Evolutionary conservation across 2,329 filamentous ascomycete genomes (phyloP).

Genomic region (Colletotrichum spaethianum): DNA sequence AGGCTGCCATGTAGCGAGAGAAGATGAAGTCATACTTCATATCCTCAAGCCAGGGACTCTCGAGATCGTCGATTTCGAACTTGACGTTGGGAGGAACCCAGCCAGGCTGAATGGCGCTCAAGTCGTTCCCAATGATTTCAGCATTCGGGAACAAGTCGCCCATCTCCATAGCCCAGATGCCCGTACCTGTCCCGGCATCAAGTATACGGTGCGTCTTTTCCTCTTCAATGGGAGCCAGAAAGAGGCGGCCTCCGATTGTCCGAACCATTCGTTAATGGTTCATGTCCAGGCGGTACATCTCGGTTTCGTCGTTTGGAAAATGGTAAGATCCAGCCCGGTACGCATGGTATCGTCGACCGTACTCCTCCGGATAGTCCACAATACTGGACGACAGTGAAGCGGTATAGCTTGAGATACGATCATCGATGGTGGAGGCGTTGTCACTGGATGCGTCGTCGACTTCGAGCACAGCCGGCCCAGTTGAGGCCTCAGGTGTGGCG

Average conservation of each 20-base stretch:
- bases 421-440: not conserved
- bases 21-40: slow-evolving; percentile 22
- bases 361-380: slow-evolving; percentile 10
- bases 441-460: not conserved
- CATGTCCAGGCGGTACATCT: slow-evolving; percentile 57
- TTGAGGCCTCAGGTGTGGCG: not conserved
- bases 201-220: slow-evolving; percentile 34
- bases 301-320: slow-evolving; percentile 55
- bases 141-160: slow-evolving; percentile 72
- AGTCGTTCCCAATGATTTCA: slow-evolving; percentile 73
- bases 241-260: not conserved
- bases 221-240: not conserved
- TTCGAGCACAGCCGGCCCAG: not conserved
- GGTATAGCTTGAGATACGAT: not conserved
- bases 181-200: slow-evolving; percentile 59
- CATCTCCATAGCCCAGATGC: slow-evolving; percentile 77
- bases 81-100: slow-evolving; percentile 79
- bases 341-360: slow-evolving; percentile 26
- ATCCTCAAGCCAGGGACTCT: slow-evolving; percentile 40
- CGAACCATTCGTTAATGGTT: slow-evolving; percentile 44
- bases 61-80: slow-evolving; percentile 79
- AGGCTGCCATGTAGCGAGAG: slow-evolving; percentile 48
- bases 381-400: slow-evolving; percentile 5
- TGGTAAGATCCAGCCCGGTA: slow-evolving; percentile 42
- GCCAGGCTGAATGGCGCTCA: slow-evolving; percentile 76